Conservation (phyloP, 1,284 basidiomycete species). For the Phenoliferia sp. region DNA sequence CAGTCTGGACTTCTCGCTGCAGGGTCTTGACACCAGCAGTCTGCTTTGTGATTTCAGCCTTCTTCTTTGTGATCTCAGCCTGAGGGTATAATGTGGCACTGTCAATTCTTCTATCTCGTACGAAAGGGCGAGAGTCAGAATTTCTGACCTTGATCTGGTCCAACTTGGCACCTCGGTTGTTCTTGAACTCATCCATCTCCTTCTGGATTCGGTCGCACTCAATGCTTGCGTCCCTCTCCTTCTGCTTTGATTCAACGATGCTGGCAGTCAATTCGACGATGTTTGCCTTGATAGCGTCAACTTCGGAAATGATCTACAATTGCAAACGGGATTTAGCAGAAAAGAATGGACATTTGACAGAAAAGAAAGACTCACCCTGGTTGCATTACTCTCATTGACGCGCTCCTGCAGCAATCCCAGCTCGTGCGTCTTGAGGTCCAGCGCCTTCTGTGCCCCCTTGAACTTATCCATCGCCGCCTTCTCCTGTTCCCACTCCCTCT, state of each 20-base stretch:
- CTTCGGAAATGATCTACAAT: constrained; percentile 70
- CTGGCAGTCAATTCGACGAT: constrained; percentile 64
- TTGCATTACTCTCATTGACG: constrained; percentile 80
- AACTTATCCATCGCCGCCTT: constrained; percentile 63
- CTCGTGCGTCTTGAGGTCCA: constrained; percentile 88
- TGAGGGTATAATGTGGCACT: too few species aligned
- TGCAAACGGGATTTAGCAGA: background rate
- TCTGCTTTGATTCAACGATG: constrained; percentile 63
- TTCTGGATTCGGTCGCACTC: constrained; percentile 84
- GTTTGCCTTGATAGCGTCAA: constrained; percentile 64
- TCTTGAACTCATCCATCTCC: constrained; percentile 98
- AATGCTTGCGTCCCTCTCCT: constrained; percentile 67
- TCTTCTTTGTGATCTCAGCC: constrained; percentile 74
- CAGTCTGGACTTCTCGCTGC: constrained; percentile 85
- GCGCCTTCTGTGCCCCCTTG: constrained; percentile 61
- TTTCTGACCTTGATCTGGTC: constrained; percentile 76
- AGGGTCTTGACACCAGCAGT: constrained; percentile 72
- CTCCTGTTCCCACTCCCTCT: constrained; percentile 55
- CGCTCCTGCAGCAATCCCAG: constrained; percentile 77
- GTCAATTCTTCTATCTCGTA: too few species aligned
- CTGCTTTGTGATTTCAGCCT: constrained; percentile 74
- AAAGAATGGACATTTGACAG: background rate
- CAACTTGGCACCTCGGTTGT: constrained; percentile 96
- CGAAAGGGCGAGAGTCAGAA: background rate
- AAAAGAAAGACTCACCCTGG: constrained; percentile 55